Percentiles rank a stretch among this genome's conserved stretches.
Conservation (phyloP, 345 rosid genomes). For the Eucalyptus polyanthemos region DNA sequence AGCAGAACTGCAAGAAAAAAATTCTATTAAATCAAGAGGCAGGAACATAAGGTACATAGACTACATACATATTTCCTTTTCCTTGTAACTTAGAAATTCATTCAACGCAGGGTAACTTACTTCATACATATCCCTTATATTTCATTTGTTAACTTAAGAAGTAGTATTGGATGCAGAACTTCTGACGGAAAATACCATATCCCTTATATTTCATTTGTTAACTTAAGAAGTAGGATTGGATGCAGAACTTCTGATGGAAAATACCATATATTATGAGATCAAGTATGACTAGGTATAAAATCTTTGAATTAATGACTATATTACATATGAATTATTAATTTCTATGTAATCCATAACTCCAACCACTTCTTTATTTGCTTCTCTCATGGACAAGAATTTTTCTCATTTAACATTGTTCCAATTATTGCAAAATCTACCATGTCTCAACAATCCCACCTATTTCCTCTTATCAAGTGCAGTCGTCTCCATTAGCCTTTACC, state of each 20-base stretch:
- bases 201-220: neutral
- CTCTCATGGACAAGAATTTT: neutral
- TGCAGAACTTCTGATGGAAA: neutral
- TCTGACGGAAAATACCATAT: neutral
- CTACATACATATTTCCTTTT: neutral
- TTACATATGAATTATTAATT: neutral
- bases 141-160: neutral
- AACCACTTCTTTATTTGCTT: neutral
- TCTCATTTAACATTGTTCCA: neutral
- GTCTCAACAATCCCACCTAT: neutral
- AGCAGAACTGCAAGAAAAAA: constrained; percentile 51
- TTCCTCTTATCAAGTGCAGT: neutral
- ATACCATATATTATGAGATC: neutral
- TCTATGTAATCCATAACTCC: neutral
- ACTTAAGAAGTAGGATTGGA: neutral
- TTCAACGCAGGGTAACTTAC: neutral
- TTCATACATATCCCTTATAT: neutral
- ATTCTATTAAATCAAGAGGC: neutral
- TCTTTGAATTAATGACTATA: neutral
- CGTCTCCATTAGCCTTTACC: neutral
- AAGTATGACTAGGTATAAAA: neutral
- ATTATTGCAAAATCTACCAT: neutral
- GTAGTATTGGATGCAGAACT: neutral
- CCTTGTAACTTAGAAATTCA: neutral
- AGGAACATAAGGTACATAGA: neutral